Base-by-base conservation (phyloP, 352 stramenopile species). In the Blastocystis sp. region DNA sequence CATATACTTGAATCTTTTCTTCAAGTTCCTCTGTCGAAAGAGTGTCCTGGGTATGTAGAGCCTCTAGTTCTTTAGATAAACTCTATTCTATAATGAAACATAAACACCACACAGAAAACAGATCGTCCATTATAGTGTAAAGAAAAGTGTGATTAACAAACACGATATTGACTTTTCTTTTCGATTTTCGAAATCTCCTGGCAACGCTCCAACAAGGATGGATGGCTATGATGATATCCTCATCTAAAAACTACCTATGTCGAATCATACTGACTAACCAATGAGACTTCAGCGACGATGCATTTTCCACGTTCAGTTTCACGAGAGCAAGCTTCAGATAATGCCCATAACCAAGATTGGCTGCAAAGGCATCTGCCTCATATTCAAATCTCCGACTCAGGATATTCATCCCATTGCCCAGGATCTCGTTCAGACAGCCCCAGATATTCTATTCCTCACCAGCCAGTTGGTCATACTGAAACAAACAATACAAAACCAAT, bases 281-380 rank as follows among this genome's bases (percentile, higher is more conserved):
- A 79, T 96, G 93, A 63, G 92, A 92, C 87, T 95, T 95, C 93
- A 96, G 94, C 91, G 94, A 95, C 90, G 91, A 92, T 37, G 94
- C 84, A 88, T 96, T 96, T 90, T 95, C 93, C 63, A 95, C 92
- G 63, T 93, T 92, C 23, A 96, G 91, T 90, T 96, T 95, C 50
- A 92, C 94, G 37, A 95, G 93, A 1, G 92, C 93, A 1, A 92
- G 93, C 89, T 95, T 93, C 41, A 96, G 91, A 11, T 90, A 76
- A 8, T 90, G 68, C 9, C 92, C 93, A 76, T 94, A 90, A 2
- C 93, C 93, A 7, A 95, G 90, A 34, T 94, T 91, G 13, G 94
- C 92, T 0, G 93, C 93, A 79, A 96, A 96, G 8, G 93, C 93
- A 69, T 96, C 93, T 39, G 93, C 93, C 66, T 76, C 43, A 23